A percentile compares a stretch with the other conserved stretches of the same genome.
Evolutionary conservation across 148 eudicot genomes (phyloP).

Genomic region (Cornus suecica): DNA sequence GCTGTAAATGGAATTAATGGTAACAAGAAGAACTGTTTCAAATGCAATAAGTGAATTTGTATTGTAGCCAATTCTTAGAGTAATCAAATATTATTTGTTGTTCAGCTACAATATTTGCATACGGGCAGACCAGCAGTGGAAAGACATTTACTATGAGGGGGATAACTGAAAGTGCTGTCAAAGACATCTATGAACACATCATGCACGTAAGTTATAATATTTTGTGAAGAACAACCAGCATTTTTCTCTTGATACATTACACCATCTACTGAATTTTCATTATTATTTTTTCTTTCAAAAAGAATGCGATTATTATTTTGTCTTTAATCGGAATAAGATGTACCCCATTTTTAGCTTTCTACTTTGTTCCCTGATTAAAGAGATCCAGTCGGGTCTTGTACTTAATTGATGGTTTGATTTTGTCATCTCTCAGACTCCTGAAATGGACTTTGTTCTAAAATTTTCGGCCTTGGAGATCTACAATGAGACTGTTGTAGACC

Average conservation of each 20-base stretch:
- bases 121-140: slow-evolving; percentile 99
- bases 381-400: neutral
- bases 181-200: slow-evolving; percentile 86
- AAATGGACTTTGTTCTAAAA: slow-evolving; percentile 61
- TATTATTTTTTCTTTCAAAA: too few relatives aligned
- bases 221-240: too few relatives aligned
- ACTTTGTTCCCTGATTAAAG: neutral
- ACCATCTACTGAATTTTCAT: neutral
- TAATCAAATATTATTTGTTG: slow-evolving; percentile 16
- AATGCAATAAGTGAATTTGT: neutral
- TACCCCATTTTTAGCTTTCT: too few relatives aligned
- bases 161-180: slow-evolving; percentile 71
- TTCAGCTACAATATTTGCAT: slow-evolving; percentile 94
- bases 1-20: slow-evolving; percentile 94
- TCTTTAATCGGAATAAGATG: too few relatives aligned
- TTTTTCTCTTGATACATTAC: too few relatives aligned
- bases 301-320: too few relatives aligned
- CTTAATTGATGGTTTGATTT: slow-evolving; percentile 8
- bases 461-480: slow-evolving; percentile 92
- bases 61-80: neutral
- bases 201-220: slow-evolving; percentile 40
- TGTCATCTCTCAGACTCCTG: slow-evolving; percentile 47
- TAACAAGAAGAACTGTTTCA: slow-evolving; percentile 18
- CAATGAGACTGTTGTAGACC: slow-evolving; percentile 90
- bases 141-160: slow-evolving; percentile 98